These are phyloP conservation scores for Cystoderma amianthinum DNA, from an alignment of 768 basidiomycete species.

Conservation along the genomic window DNA sequence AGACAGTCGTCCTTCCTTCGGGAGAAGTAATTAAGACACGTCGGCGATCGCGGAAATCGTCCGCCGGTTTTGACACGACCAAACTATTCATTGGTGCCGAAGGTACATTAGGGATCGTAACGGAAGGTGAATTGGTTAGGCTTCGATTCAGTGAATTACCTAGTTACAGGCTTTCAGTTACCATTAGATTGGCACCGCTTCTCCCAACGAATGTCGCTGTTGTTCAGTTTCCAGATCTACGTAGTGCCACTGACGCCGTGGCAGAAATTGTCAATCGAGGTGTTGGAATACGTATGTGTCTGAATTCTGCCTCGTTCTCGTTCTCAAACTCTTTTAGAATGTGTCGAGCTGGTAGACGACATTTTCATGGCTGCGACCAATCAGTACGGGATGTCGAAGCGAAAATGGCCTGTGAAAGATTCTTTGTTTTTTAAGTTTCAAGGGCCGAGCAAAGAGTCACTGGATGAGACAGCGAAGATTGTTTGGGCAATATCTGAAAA, in stretches of 20 bases:
- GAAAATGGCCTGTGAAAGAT: slow-evolving; percentile 57
- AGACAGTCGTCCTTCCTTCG: slow-evolving; percentile 87
- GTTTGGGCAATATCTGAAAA: slow-evolving; percentile 51
- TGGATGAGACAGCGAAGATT: slow-evolving; percentile 54
- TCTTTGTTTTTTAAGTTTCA: slow-evolving; percentile 87
- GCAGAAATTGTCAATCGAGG: slow-evolving; percentile 67
- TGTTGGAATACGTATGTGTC: slow-evolving; percentile 63
- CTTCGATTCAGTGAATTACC: slow-evolving; percentile 22
- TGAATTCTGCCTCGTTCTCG: background rate
- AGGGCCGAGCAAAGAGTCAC: slow-evolving; percentile 50
- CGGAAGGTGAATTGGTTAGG: slow-evolving; percentile 55
- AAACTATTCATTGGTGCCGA: slow-evolving; percentile 84
- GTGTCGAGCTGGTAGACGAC: slow-evolving; percentile 78
- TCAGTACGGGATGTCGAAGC: slow-evolving; percentile 42
- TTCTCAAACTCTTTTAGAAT: slow-evolving; percentile 39
- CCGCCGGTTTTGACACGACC: slow-evolving; percentile 81
- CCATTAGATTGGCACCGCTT: slow-evolving; percentile 73
- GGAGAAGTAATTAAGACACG: slow-evolving; percentile 92
- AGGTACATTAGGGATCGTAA: slow-evolving; percentile 80
- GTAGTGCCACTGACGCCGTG: slow-evolving; percentile 68
- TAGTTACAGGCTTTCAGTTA: slow-evolving; percentile 38
- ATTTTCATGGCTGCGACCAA: slow-evolving; percentile 60
- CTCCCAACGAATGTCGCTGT: slow-evolving; percentile 80
- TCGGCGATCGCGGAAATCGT: slow-evolving; percentile 69
- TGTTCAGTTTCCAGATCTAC: slow-evolving; percentile 74